Evolutionary conservation across 805 yeast genomes (phyloP), one percentile per base, ranked within the genome.

Genomic region (Myxozyma geophila): DNA sequence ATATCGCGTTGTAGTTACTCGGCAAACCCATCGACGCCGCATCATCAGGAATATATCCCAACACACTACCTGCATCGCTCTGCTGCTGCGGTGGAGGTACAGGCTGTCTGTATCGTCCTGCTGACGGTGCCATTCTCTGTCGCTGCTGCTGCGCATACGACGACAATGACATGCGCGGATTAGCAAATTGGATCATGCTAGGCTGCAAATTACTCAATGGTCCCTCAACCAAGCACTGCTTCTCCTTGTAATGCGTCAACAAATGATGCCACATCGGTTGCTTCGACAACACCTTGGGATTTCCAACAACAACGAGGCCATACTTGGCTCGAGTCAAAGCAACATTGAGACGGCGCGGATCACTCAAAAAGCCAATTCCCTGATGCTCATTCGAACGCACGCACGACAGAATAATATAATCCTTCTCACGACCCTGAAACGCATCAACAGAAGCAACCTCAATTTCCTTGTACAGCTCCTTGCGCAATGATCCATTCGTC

Each of bases 401-500:
- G 71, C 95, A 85, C 2, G 95, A 85, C 64, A 91, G 79, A 23
- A 92, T 82, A 46, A 91, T 87, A 62, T 86, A 87, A 71, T 89
- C 92, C 76, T 90, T 91, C 71, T 90, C 97, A 70, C 96, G 81
- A 37, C 97, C 97, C 76, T 91, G 97, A 78, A 91, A 91, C 1
- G 97, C 95, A 75, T 91, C 97, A n/a, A 91, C 88, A n/a, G 96
- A 89, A 7, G 95, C 91, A 36, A 92, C 92, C 76, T 92, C 98
- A 53, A 92, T 88, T 58, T 84, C 86, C 55, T 80, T 75, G 73
- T 90, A 90, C 40, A 83, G 75, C 0, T 86, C 87, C 67, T 84
- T 84, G 59, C 86, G 88, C 73, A 87, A 73, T 0, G 90, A 77
- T 37, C 92, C 89, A 70, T 86, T 87, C 79, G 85, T 75, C 70